Evolutionary conservation across 176 grass and related monocot genomes (phyloP), one percentile per base, ranked within the genome.

Genomic region (Metroxylon sagu): DNA sequence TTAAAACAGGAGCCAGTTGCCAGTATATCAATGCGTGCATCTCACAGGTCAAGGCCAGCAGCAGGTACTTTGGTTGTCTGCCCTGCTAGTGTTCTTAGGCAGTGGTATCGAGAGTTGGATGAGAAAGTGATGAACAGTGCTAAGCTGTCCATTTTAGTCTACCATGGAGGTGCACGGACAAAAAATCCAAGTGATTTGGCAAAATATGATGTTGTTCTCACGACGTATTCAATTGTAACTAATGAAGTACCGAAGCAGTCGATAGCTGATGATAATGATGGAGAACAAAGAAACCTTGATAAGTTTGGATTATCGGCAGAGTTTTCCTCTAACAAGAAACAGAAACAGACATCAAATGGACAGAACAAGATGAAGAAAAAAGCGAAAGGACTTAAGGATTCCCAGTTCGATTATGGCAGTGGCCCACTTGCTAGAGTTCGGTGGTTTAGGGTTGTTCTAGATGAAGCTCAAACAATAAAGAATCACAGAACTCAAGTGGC

Each of bases 391-490:
- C 66, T 52, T 49, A 85, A 83, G 67, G 82, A 82, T 53, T 82
- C 49, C 18, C 57, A 85, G 48, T 56, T 83, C 56, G 84, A 98
- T 50, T 57, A 76, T 80, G 57, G 56, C 8, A 90, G 86, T 80
- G 93, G 93, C 17, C 79, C 93, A 48, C 77, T 98, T 77, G 85
- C 93, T 16, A 82, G 88, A 67, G 93, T 98, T 23, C 66, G 93
- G 19, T 98, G 93, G 93, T 98, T 98, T 76, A 82, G 93, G 58
- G 84, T 98, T 74, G 85, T 98, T 25, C 81, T 98, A 61, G 93
- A 98, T 16, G 93, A 98, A 88, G 93, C 93, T 76, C 93, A 98
- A 73, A 92, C 84, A 29, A 98, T 98, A 80, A 98, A 98, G 64
- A 98, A 98, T 74, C 75, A 85, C 48, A 83, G 87, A 69, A 98